phyloP scores from a whole-genome alignment of 495 filamentous ascomycete genomes.

The Hypoxylon cercidicola region DNA sequence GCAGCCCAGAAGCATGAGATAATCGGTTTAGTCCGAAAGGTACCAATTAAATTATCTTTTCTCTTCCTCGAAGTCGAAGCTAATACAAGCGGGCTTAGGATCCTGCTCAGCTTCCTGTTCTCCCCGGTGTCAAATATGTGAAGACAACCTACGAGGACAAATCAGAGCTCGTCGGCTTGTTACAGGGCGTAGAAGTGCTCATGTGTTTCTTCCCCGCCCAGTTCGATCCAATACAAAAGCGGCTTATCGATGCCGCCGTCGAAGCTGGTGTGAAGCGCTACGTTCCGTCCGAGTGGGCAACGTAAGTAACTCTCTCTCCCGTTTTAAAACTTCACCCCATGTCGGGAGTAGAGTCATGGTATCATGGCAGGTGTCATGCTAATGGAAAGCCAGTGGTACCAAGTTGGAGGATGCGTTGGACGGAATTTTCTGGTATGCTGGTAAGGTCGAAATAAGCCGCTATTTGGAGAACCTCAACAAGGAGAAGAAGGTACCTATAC shows the following conservation, averaged over 20 bases:
- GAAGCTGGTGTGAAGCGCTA: slow-evolving; percentile 65
- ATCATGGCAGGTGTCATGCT: neutral
- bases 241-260: slow-evolving; percentile 64
- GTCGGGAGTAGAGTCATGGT: neutral
- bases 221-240: slow-evolving; percentile 55
- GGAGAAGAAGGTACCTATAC: slow-evolving; percentile 60
- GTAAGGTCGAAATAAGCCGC: slow-evolving; percentile 54
- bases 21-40: slow-evolving; percentile 56
- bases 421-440: slow-evolving; percentile 56
- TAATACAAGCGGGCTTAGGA: slow-evolving; percentile 23
- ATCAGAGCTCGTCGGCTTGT: slow-evolving; percentile 44
- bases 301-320: slow-evolving; percentile 28
- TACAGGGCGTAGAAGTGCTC: slow-evolving; percentile 63
- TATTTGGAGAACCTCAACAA: slow-evolving; percentile 64
- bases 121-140: slow-evolving; percentile 46
- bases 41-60: slow-evolving; percentile 6
- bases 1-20: slow-evolving; percentile 63
- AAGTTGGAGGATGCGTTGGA: slow-evolving; percentile 26
- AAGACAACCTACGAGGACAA: slow-evolving; percentile 56
- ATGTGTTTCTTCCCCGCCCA: slow-evolving; percentile 58
- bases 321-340: neutral
- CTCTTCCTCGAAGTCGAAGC: neutral
- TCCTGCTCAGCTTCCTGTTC: slow-evolving; percentile 8
- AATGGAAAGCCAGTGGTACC: neutral
- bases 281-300: slow-evolving; percentile 58